Evolutionary conservation across 2,329 filamentous ascomycete genomes (phyloP).

Genomic region (Emergomyces orientalis): DNA sequence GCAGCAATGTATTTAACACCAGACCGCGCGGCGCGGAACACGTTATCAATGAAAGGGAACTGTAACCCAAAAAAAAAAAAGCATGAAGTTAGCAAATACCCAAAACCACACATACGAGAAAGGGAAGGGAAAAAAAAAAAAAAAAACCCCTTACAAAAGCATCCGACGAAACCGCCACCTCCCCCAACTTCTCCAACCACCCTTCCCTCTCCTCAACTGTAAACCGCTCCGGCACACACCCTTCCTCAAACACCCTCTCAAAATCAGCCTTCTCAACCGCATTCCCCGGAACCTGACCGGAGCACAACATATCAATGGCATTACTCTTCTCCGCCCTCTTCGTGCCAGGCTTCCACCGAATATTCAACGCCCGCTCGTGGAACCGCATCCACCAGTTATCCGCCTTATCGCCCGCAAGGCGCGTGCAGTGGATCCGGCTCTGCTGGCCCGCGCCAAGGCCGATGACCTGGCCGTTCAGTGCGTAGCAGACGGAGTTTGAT

Average conservation of each 20-base stretch:
- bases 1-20: conserved; percentile 95
- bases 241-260: conserved; percentile 77
- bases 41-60: conserved; percentile 98
- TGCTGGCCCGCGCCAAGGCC: conserved; percentile 95
- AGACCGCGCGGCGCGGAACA: conserved; percentile 80
- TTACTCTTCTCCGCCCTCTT: conserved; percentile 98
- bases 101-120: not conserved
- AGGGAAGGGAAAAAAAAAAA: not conserved
- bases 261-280: conserved; percentile 80
- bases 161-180: conserved; percentile 81
- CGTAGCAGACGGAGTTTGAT: conserved; percentile 98
- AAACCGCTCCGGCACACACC: conserved; percentile 63
- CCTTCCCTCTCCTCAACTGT: conserved; percentile 71
- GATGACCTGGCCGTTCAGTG: conserved; percentile 83
- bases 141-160: conserved; percentile 64
- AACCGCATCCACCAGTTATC: conserved; percentile 99
- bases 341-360: conserved; percentile 96
- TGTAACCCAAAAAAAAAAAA: conserved; percentile 26
- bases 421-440: conserved; percentile 96
- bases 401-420: conserved; percentile 92
- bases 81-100: not conserved
- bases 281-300: conserved; percentile 73
- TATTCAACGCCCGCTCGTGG: conserved; percentile 74
- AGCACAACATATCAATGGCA: conserved; percentile 90
- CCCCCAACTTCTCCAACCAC: conserved; percentile 69